Base-by-base conservation (phyloP, 805 yeast species). In the Cyberlindnera americana region DNA sequence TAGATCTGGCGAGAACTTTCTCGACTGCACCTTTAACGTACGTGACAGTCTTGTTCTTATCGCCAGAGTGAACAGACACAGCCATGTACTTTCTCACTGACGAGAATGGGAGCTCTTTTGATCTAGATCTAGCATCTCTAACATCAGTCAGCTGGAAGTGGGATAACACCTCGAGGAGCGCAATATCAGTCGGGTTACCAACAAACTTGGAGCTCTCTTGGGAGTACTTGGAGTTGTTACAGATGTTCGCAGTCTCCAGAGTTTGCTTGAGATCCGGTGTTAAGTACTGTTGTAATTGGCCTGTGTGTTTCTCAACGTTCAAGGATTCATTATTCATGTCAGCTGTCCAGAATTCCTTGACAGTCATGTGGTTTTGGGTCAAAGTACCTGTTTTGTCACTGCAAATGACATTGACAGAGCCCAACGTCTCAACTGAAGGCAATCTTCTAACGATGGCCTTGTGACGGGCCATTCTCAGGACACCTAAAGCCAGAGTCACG, bases 181-280 rank as follows among this genome's bases (percentile, higher is more conserved):
- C 98, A 51, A 90, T 79, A 65, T 93, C 99, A 12, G 96, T 88
- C 28, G 99, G 95, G 61, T 91, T 93, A 19, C 99, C 99, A 33
- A 85, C 76, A 55, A 65, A 83, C 56, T 76, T 80, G 43, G 77
- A 83, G 56, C 73, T 76, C 53, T 84, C 95, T 30, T 64, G 65
- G 0, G 90, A 82, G 49, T 65, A 84, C 45, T 76, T 72, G 12
- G 89, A 77, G 57, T 85, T 85, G 65, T 85, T 85, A 66, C 93
- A 85, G 34, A 83, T 59, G 50, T 77, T 81, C 15, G 90, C 91
- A 29, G 78, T 68, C 51, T 78, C 83, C 46, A 85, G 61, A 14
- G 80, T 67, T 37, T 68, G 66, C 29, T 56, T 66, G 23, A 82
- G 71, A 59, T 82, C 87, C 22, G 67, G 62, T 4, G 83, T 71